These are phyloP conservation scores for Hyphodiscus hymeniophilus DNA, from an alignment of 495 filamentous ascomycete species.

Conservation along the genomic window DNA sequence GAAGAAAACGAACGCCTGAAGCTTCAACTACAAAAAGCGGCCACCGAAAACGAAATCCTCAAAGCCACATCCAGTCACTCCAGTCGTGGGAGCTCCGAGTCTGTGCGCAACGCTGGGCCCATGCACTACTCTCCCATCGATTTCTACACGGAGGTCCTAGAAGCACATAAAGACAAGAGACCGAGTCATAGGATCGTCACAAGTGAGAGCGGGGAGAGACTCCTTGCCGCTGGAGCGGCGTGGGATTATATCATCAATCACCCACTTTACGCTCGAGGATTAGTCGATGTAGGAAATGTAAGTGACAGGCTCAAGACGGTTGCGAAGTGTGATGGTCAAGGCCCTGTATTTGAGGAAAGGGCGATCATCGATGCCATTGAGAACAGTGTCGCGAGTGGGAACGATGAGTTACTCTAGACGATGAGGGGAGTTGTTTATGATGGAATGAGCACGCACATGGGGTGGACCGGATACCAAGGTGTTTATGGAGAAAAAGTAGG, in stretches of 20 bases:
- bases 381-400: slow-evolving; percentile 61
- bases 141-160: slow-evolving; percentile 49
- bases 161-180: slow-evolving; percentile 48
- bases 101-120: slow-evolving; percentile 48
- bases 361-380: slow-evolving; percentile 68
- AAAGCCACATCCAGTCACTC: slow-evolving; percentile 55
- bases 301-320: slow-evolving; percentile 62
- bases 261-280: slow-evolving; percentile 66
- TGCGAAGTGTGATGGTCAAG: slow-evolving; percentile 85
- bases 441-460: background rate
- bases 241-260: slow-evolving; percentile 90
- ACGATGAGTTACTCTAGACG: slow-evolving; percentile 61
- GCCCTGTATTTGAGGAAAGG: slow-evolving; percentile 80
- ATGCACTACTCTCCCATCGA: slow-evolving; percentile 68
- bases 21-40: slow-evolving; percentile 64
- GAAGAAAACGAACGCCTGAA: slow-evolving; percentile 80
- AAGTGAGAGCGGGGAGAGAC: slow-evolving; percentile 60
- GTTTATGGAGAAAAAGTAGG: slow-evolving; percentile 2
- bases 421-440: background rate
- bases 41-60: slow-evolving; percentile 79
- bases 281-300: slow-evolving; percentile 79
- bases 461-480: slow-evolving; percentile 4
- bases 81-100: slow-evolving; percentile 8
- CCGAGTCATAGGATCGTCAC: slow-evolving; percentile 63
- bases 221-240: slow-evolving; percentile 72